These are phyloP conservation scores for Oxyria digyna DNA, from an alignment of 148 eudicot genomes.

Conservation along the genomic window DNA sequence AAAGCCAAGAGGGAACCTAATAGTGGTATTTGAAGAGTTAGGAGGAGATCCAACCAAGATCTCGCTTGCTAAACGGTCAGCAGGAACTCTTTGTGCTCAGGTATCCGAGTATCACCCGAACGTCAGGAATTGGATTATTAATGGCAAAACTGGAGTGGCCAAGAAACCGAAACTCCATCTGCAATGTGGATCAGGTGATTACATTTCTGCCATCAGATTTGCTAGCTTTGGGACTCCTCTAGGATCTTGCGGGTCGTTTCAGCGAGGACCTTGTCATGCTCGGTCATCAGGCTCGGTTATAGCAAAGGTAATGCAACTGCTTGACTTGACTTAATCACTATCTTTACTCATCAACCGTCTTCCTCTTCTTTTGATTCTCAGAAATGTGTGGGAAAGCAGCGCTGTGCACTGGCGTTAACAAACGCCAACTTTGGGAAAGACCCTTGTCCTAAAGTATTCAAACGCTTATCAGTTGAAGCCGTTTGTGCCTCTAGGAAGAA, in stretches of 20 bases:
- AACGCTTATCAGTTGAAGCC: constrained; percentile 81
- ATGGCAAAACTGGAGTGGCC: constrained; percentile 25
- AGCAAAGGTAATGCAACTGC: constrained; percentile 39
- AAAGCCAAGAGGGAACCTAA: constrained; percentile 51
- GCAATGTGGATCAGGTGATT: constrained; percentile 42
- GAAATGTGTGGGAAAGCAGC: constrained; percentile 71
- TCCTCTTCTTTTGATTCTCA: constrained; percentile 13
- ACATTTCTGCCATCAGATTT: constrained; percentile 65
- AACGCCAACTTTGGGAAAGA: constrained; percentile 69
- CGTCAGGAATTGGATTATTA: constrained; percentile 50
- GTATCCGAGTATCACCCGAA: constrained; percentile 64
- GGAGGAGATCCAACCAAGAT: constrained; percentile 81
- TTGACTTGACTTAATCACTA: too few species aligned
- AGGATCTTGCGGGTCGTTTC: constrained; percentile 71
- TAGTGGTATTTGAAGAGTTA: constrained; percentile 83
- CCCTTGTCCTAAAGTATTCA: constrained; percentile 79
- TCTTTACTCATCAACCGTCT: too few species aligned
- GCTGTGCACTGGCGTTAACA: constrained; percentile 61
- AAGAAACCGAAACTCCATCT: constrained; percentile 41
- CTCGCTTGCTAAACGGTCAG: constrained; percentile 49
- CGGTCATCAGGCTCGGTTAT: constrained; percentile 40
- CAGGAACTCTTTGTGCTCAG: constrained; percentile 48
- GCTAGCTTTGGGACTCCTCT: constrained; percentile 88
- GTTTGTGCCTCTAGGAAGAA: constrained; percentile 32
- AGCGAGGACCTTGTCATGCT: constrained; percentile 66